These are phyloP conservation scores for Phoenix roebelenii DNA, from an alignment of 176 grass and related monocot genomes.

Conservation along the genomic window DNA sequence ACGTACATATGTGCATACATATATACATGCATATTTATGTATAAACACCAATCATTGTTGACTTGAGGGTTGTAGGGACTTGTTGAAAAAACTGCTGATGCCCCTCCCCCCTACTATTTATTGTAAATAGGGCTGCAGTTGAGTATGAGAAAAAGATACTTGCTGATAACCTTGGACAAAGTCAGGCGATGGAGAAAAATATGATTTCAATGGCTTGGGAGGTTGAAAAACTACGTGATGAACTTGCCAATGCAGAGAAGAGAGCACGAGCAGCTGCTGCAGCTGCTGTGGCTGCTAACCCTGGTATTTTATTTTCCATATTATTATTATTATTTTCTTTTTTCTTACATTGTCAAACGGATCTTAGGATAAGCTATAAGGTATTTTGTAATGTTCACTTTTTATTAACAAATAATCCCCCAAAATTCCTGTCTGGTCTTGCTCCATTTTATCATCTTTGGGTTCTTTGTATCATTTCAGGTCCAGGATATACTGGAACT, in stretches of 20 bases:
- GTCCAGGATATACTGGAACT: constrained; percentile 35
- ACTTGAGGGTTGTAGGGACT: too few relatives aligned
- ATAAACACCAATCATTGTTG: too few relatives aligned
- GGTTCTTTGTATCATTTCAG: constrained; percentile 6
- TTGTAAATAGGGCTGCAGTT: constrained; percentile 59
- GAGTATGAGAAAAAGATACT: constrained; percentile 96
- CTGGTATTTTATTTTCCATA: constrained; percentile 31
- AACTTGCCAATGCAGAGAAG: constrained; percentile 69
- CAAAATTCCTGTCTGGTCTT: too few relatives aligned
- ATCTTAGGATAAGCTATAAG: too few relatives aligned
- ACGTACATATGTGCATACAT: too few relatives aligned
- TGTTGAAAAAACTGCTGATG: too few relatives aligned
- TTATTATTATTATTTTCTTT: too few relatives aligned
- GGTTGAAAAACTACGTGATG: constrained; percentile 68
- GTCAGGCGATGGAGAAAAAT: constrained; percentile 69
- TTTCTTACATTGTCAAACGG: too few relatives aligned
- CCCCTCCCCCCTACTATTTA: not conserved
- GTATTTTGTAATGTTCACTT: too few relatives aligned
- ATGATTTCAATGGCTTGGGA: constrained; percentile 72
- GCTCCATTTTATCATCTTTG: too few relatives aligned
- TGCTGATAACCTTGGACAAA: constrained; percentile 78
- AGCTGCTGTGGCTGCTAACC: constrained; percentile 42
- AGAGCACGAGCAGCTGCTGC: constrained; percentile 26
- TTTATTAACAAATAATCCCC: too few relatives aligned
- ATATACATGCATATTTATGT: too few relatives aligned